These are phyloP conservation scores for Lactarius vividus DNA, from an alignment of 768 basidiomycete genomes.

Conservation along the genomic window DNA sequence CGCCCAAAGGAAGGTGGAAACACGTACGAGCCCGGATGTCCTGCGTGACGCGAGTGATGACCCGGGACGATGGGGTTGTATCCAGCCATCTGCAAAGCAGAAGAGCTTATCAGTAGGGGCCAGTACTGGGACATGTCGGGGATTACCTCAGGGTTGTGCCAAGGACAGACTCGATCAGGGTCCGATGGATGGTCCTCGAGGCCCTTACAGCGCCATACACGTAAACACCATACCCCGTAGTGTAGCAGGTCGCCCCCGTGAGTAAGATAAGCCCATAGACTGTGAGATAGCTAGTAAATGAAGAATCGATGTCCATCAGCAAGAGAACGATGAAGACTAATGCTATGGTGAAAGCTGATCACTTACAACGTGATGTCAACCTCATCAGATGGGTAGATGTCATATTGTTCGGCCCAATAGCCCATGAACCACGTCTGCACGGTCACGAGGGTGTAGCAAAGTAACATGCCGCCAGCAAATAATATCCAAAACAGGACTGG, in stretches of 20 bases:
- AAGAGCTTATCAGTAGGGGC: background rate
- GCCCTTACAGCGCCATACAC: constrained; percentile 52
- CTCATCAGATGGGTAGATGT: constrained; percentile 34
- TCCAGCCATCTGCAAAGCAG: constrained; percentile 44
- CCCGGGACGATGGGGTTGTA: constrained; percentile 51
- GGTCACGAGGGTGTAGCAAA: constrained; percentile 29
- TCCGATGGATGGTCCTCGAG: constrained; percentile 50
- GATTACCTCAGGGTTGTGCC: constrained; percentile 60
- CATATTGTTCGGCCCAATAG: constrained; percentile 46
- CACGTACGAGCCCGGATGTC: constrained; percentile 47
- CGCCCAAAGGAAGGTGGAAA: background rate
- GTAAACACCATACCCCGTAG: constrained; percentile 38
- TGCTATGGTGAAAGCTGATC: no score
- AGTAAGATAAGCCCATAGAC: constrained; percentile 42
- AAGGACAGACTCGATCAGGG: constrained; percentile 52
- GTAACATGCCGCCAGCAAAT: constrained; percentile 27
- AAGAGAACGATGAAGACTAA: background rate
- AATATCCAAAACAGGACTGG: constrained; percentile 36
- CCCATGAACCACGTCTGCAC: constrained; percentile 45
- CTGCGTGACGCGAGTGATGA: constrained; percentile 64
- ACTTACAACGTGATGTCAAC: constrained; percentile 39
- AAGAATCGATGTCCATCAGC: background rate
- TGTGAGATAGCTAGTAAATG: constrained; percentile 45
- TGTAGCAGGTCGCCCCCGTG: constrained; percentile 35
- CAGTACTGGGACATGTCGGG: constrained; percentile 25